These are phyloP conservation scores for Nepenthes alata DNA, from an alignment of 179 eudicot genomes.

Conservation along the genomic window DNA sequence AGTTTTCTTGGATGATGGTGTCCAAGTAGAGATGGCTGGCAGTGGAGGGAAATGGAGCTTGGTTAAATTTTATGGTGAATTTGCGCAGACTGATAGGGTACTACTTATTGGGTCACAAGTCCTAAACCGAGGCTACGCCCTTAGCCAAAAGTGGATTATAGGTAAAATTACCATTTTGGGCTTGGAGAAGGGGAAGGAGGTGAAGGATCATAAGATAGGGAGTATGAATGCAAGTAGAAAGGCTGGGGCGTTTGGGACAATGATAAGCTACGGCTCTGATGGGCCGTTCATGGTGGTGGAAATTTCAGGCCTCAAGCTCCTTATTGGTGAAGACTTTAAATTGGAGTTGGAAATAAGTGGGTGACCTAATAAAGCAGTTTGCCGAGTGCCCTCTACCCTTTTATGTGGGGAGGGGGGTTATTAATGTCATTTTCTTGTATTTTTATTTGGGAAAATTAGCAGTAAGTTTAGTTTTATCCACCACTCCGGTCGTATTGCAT, in stretches of 20 bases:
- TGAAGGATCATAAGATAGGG: constrained; percentile 7
- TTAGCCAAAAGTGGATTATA: constrained; percentile 36
- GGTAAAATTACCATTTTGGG: constrained; percentile 53
- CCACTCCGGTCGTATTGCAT: too few species aligned
- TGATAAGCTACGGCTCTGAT: constrained; percentile 6
- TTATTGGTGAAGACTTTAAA: constrained; percentile 18
- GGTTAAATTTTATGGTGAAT: constrained; percentile 25
- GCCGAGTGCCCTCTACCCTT: too few species aligned
- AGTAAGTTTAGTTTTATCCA: too few species aligned
- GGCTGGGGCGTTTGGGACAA: background rate
- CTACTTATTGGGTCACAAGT: constrained; percentile 35
- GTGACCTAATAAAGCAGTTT: too few species aligned
- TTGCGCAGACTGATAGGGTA: constrained; percentile 11
- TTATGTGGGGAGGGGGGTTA: too few species aligned
- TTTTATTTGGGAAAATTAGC: too few species aligned
- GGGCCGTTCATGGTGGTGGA: constrained; percentile 16
- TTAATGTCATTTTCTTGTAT: too few species aligned
- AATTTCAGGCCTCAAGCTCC: constrained; percentile 15
- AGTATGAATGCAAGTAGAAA: constrained; percentile 4
- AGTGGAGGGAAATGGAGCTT: constrained; percentile 43
- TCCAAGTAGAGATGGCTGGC: constrained; percentile 41
- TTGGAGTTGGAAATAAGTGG: constrained; percentile 11
- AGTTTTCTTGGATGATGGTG: constrained; percentile 73
- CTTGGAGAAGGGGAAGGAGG: constrained; percentile 17
- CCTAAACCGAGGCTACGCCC: constrained; percentile 39